These are phyloP conservation scores for Rhizoclosmatium globosum DNA, from an alignment of 192 early-diverging fungal genomes.

Conservation along the genomic window DNA sequence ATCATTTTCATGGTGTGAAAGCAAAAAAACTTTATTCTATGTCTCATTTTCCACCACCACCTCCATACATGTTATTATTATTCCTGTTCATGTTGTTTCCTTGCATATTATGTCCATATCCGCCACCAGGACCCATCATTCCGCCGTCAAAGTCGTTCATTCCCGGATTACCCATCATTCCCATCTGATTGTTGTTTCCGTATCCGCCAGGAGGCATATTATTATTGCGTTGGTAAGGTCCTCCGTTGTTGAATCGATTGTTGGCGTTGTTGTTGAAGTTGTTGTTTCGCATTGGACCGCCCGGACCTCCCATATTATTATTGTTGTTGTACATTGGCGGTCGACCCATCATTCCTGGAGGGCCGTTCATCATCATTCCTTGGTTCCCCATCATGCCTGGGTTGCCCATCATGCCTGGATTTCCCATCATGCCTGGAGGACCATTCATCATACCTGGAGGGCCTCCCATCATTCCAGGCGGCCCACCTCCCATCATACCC, in stretches of 20 bases:
- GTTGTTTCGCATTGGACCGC: not conserved
- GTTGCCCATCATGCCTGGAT: not conserved
- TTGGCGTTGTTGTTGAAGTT: constrained; percentile 4
- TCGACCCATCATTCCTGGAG: not conserved
- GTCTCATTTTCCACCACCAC: no score
- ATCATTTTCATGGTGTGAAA: no score
- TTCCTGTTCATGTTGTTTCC: no score
- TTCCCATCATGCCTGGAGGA: not conserved
- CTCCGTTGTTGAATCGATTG: not conserved
- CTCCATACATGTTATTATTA: no score
- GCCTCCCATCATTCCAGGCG: no score
- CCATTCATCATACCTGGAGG: not conserved
- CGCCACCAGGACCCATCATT: no score
- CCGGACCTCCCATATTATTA: not conserved
- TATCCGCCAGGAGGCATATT: not conserved
- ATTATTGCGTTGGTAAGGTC: not conserved
- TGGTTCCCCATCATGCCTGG: not conserved
- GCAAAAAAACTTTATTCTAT: no score
- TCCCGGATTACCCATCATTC: no score
- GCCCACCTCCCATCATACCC: not conserved
- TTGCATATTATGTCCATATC: no score
- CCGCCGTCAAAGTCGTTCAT: no score
- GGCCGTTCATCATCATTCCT: not conserved
- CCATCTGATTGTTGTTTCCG: no score
- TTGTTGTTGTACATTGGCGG: not conserved